Conservation (phyloP, 805 yeast species). For the Pichia paraexigua region DNA sequence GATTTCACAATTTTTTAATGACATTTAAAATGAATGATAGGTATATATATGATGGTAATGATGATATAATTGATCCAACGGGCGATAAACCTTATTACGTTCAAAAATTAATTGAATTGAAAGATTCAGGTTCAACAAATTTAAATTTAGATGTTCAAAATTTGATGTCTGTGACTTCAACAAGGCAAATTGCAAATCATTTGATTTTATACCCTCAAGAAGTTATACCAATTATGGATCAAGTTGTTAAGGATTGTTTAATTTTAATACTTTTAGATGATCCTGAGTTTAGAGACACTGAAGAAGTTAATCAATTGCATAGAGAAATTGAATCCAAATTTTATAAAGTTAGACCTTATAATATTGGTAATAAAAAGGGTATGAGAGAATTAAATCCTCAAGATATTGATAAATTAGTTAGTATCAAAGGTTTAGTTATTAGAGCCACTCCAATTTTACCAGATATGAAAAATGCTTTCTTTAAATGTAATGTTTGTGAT, state of each 20-base stretch:
- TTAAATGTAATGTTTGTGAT: constrained; percentile 90
- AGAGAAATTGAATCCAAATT: constrained; percentile 70
- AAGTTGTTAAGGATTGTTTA: constrained; percentile 84
- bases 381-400: constrained; percentile 91
- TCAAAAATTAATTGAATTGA: constrained; percentile 64
- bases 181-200: constrained; percentile 77
- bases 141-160: constrained; percentile 80
- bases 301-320: constrained; percentile 24
- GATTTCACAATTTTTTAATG: constrained; percentile 77
- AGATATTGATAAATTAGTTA: constrained; percentile 88
- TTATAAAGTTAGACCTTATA: constrained; percentile 85
- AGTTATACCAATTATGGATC: constrained; percentile 96
- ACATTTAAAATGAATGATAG: constrained; percentile 75
- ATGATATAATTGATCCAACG: constrained; percentile 32
- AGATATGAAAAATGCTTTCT: constrained; percentile 95
- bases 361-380: constrained; percentile 64
- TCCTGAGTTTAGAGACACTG: constrained; percentile 14
- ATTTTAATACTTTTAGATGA: constrained; percentile 58
- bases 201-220: constrained; percentile 92
- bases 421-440: constrained; percentile 83
- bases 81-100: constrained; percentile 74
- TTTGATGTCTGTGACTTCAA: constrained; percentile 63
- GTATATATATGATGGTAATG: constrained; percentile 37
- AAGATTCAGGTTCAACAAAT: constrained; percentile 70
- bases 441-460: constrained; percentile 90